These are phyloP conservation scores for Pseudopithomyces chartarum DNA, from an alignment of 2,329 filamentous ascomycete genomes.

Conservation along the genomic window DNA sequence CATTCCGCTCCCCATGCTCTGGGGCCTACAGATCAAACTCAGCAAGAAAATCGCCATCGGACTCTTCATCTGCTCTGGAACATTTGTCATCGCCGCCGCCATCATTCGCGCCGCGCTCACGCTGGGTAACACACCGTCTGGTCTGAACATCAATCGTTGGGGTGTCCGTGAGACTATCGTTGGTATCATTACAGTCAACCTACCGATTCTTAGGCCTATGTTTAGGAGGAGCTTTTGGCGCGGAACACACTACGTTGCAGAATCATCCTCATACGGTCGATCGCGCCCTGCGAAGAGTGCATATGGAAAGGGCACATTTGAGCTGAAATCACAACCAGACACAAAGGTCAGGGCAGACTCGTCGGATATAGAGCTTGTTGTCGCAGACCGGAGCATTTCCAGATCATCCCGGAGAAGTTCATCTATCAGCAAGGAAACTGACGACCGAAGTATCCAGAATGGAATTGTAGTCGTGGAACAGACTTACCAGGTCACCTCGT, in stretches of 20 bases:
- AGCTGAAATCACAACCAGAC: background rate
- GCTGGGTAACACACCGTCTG: constrained; percentile 30
- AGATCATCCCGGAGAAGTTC: background rate
- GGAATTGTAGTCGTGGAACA: background rate
- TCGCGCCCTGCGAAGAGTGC: background rate
- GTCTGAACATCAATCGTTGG: constrained; percentile 46
- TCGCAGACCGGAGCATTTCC: background rate
- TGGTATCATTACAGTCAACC: constrained; percentile 44
- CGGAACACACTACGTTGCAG: background rate
- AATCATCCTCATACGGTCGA: background rate
- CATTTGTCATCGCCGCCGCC: constrained; percentile 45
- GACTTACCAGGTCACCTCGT: background rate
- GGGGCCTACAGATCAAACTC: constrained; percentile 34
- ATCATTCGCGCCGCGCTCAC: constrained; percentile 41
- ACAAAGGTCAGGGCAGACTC: background rate
- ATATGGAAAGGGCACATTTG: background rate
- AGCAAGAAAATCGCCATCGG: constrained; percentile 40
- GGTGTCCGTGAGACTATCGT: constrained; percentile 45
- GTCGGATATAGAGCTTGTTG: background rate
- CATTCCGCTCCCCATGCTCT: constrained; percentile 44
- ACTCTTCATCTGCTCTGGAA: constrained; percentile 40
- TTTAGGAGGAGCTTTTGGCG: constrained; percentile 35
- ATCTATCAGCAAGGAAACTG: background rate
- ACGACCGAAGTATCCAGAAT: background rate
- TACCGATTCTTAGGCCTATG: constrained; percentile 40